Evolutionary conservation across 192 early-diverging fungal species (phyloP), one percentile per base, ranked within the genome.

Genomic region (Mortierella hygrophila): DNA sequence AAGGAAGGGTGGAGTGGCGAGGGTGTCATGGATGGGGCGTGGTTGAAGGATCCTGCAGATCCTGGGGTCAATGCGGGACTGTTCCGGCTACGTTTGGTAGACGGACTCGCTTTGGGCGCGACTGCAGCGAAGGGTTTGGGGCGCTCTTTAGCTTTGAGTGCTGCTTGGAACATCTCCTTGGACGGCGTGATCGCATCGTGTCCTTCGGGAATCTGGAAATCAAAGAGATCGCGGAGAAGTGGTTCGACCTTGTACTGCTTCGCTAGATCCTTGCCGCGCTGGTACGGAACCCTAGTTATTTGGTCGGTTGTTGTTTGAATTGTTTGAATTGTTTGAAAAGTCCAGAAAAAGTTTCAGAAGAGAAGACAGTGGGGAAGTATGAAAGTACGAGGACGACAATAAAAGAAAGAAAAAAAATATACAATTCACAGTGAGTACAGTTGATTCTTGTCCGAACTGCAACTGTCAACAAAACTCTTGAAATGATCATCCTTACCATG

Each of bases 181-280:
- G 91, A 90, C 0, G 90, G 90, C 0, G 88, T 82, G 18, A 72
- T 70, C 42, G 65, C 70, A 77, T 84, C 41, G 29, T 74, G 83
- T 82, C 89, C 57, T 78, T 88, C 63, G 89, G 88, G 94, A 93
- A 85, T 80, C 76, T 97, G 91, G 77, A 97, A 96, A 42, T 98
- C 95, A 23, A 99, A 90, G n/a, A 99, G 84, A 0, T 96, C 93
- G 20, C 92, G 87, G 52, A 99, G 89, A 47, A 91, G 82, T 1
- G 91, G 89, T 72, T 94, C 91, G 10, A 98, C 96, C 20, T 91
- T 90, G 88, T 96, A 99, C 73, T 96, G 94, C 78, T 91, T 80
- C 20, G 97, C 96, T 2, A 99, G 88, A 78, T 96, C 93, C 49
- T 96, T 94, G 35, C 96, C 97, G n/a, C 94, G 91, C 68, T 93